Conservation (phyloP, 2,329 filamentous ascomycete species). For the Stachybotrys chartarum region DNA sequence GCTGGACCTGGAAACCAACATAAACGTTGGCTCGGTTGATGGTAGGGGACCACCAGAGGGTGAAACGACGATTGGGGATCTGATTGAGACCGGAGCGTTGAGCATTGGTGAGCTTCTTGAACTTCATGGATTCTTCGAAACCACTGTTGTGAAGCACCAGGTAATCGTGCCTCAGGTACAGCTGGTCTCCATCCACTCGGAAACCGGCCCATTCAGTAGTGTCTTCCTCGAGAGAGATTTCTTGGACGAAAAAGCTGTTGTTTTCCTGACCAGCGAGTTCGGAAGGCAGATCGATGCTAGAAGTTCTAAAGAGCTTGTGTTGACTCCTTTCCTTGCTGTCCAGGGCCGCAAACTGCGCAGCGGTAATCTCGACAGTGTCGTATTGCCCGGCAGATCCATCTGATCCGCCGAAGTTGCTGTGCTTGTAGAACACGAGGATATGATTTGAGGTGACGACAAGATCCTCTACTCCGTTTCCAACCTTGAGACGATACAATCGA, state of each 20-base stretch:
- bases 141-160: conserved; percentile 41
- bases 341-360: conserved; percentile 34
- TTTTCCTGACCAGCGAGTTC: neutral
- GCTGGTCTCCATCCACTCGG: conserved; percentile 41
- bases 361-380: conserved; percentile 38
- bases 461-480: conserved; percentile 32
- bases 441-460: conserved; percentile 42
- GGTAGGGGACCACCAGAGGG: conserved; percentile 92
- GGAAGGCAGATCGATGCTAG: conserved; percentile 20
- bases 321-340: conserved; percentile 24
- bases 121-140: conserved; percentile 73
- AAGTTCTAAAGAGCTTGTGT: conserved; percentile 27
- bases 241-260: conserved; percentile 24
- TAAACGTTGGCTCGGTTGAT: conserved; percentile 97
- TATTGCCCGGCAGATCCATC: conserved; percentile 15
- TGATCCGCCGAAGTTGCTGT: conserved; percentile 13
- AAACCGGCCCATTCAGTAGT: conserved; percentile 41
- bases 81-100: conserved; percentile 96
- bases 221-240: conserved; percentile 33
- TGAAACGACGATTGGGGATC: conserved; percentile 97
- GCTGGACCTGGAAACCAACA: conserved; percentile 97
- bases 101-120: conserved; percentile 97
- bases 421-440: conserved; percentile 35
- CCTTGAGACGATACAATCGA: conserved; percentile 39
- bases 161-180: conserved; percentile 41